phyloP scores from a whole-genome alignment of 2,329 filamentous ascomycete genomes.

The Sporothrix sp. region DNA sequence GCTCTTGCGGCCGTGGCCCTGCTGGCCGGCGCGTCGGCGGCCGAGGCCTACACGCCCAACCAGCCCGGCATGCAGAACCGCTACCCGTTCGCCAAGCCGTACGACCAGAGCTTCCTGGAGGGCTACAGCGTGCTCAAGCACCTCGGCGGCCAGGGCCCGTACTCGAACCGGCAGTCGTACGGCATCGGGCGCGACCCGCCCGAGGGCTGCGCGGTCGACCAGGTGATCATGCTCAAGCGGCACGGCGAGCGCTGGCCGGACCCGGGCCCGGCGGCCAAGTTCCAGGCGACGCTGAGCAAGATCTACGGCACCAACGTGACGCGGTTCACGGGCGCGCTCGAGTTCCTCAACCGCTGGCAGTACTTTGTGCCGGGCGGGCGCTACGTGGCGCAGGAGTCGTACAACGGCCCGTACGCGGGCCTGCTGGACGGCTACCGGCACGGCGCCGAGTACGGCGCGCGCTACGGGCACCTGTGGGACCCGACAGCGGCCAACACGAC shows the following conservation, averaged over 20 bases:
- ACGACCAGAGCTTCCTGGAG: conserved; percentile 14
- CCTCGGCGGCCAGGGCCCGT: conserved; percentile 13
- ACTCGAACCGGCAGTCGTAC: conserved; percentile 21
- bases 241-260: conserved; percentile 57
- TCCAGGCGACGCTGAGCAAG: conserved; percentile 9
- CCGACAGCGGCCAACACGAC: conserved; percentile 8
- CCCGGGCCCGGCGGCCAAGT: conserved; percentile 33
- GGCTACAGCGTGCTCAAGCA: conserved; percentile 16
- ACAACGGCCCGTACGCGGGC: conserved; percentile 14
- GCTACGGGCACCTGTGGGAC: conserved; percentile 17
- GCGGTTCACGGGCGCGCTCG: conserved; percentile 1
- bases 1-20: not conserved
- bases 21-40: not conserved
- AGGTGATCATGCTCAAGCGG: conserved; percentile 48
- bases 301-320: conserved; percentile 3
- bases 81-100: conserved; percentile 10
- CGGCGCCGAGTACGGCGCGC: conserved; percentile 15
- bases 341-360: conserved; percentile 14
- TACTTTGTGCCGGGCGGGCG: conserved; percentile 10
- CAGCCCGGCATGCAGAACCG: conserved; percentile 9
- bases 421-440: conserved; percentile 14
- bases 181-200: conserved; percentile 45
- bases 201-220: conserved; percentile 47
- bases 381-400: conserved; percentile 14
- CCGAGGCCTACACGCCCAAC: conserved; percentile 13